Evolutionary conservation across 2,329 filamentous ascomycete species (phyloP), one percentile per base, ranked within the genome.

Genomic region (Hypoxylon sp.): DNA sequence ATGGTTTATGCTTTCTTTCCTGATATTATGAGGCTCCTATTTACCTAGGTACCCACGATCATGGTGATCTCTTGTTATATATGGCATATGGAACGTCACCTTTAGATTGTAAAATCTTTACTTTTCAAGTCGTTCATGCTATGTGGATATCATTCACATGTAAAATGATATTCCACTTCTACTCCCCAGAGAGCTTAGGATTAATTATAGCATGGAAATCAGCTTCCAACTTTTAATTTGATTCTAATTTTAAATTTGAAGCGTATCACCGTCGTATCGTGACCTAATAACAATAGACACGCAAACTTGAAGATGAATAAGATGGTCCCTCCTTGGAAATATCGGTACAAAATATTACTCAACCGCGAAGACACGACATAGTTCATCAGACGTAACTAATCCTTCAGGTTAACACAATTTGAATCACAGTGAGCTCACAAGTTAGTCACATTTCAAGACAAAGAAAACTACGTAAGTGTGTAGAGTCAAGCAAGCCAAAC

Each of bases 401-500:
- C 35, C 5, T 5, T 47, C 5, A 24, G 11, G 10, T 42, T 26
- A 35, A 39, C 22, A 22, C 24, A 22, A 19, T 47, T 56, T 47
- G 39, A 56, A 13, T 56, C 17, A 56, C 26, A 8, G 17, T 26
- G 5, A 24, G 35, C 37, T 24, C 17, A 35, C 2, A 17, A 17
- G 13, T 5, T 29, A 46, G 53, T 46, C 39, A 26, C 11, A 19
- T 13, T 29, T 2, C 3, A 35, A 47, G 44, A 56, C 54, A 56
- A 56, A 47, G 53, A 55, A 42, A 56, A 35, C 26, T 17, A 33
- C 29, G 29, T 31, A 31, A 6, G 29, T 31, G 8, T 4, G 24
- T 24, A 17, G 54, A 56, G 46, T 56, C 42, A 56, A 47, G 26
- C 29, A 24, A 46, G 42, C n/a, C 22, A 19, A 31, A 29, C 26